A percentile compares a stretch with the other conserved stretches of the same genome.
These are phyloP conservation scores for Xerocomellus chrysenteron DNA, from an alignment of 768 basidiomycete genomes.

Conservation along the genomic window DNA sequence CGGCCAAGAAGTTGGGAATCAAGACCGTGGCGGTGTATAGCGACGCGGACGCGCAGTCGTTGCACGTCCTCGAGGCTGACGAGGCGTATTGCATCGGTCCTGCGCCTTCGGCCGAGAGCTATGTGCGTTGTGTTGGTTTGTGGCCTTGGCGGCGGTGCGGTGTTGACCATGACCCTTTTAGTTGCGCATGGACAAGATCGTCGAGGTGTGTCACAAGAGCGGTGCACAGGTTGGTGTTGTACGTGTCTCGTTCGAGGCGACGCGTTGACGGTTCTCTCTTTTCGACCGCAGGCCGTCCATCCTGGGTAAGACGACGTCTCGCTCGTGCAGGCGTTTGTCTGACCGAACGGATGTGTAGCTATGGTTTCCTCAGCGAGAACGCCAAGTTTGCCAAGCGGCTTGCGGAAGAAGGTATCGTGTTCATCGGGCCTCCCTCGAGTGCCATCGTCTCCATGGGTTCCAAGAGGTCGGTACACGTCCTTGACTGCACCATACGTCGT, in stretches of 20 bases:
- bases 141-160: neutral
- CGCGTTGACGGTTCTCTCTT: neutral
- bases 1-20: constrained; percentile 83
- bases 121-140: constrained; percentile 52
- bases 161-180: constrained; percentile 30
- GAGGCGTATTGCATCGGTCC: constrained; percentile 93
- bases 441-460: constrained; percentile 95
- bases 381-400: constrained; percentile 75
- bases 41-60: constrained; percentile 75
- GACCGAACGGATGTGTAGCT: constrained; percentile 40
- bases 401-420: constrained; percentile 76
- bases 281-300: constrained; percentile 76
- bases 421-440: constrained; percentile 85
- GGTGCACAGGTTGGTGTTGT: constrained; percentile 71
- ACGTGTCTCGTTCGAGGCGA: neutral
- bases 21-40: constrained; percentile 92
- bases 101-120: constrained; percentile 85
- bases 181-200: constrained; percentile 86
- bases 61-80: constrained; percentile 86
- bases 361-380: constrained; percentile 93
- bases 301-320: constrained; percentile 59
- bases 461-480: constrained; percentile 61
- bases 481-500: neutral
- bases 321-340: neutral
- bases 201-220: constrained; percentile 75